Base-by-base conservation (phyloP, 257 asterid genomes). In the Capsicum rhomboideum region DNA sequence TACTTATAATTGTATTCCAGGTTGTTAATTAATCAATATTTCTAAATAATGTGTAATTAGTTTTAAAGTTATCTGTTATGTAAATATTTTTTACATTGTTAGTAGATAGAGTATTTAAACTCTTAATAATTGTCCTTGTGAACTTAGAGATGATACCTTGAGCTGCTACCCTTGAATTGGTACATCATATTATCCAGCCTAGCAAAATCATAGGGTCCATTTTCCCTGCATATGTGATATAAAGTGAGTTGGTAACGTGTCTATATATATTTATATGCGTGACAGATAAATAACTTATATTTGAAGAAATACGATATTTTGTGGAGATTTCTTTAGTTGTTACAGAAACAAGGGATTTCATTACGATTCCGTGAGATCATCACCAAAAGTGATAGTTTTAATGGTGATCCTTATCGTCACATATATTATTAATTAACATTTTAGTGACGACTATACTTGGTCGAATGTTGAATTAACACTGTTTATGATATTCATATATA, bases 131-230 rank as follows among this genome's bases (percentile, higher is more conserved):
- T 40, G 23, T 2, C 37, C 4, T 69, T 71, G 80, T 44, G 80
- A 72, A 23, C 8, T 8, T 44, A 42, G 37, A 74, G 1, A 46
- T 14, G 23, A 7, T 89, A 93, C 98, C 98, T 92, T 50, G 98
- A 92, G 90, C 96, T 85, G 92, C 98, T 93, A 29, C 98, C 98
- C 90, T 87, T 93, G 90, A 91, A 93, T 80, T 91, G 97, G 85
- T 95, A 94, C 98, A 93, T 95, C 56, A 84, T 50, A 80, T 91
- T 86, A 55, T 93, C 97, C 84, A 93, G 87, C 84, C 84, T 92
- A 6, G 84, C 91, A 85, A 95, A 95, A 87, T 93, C 92, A 80
- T 83, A 20, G 17, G 95, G 90, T 50, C 63, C 88, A 52, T 63
- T 90, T 37, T 86, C 89, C 91, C 96, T 92, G 90, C 42, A 26